Conservation (phyloP, 495 filamentous ascomycete genomes). For the Xylaria bambusicola region DNA sequence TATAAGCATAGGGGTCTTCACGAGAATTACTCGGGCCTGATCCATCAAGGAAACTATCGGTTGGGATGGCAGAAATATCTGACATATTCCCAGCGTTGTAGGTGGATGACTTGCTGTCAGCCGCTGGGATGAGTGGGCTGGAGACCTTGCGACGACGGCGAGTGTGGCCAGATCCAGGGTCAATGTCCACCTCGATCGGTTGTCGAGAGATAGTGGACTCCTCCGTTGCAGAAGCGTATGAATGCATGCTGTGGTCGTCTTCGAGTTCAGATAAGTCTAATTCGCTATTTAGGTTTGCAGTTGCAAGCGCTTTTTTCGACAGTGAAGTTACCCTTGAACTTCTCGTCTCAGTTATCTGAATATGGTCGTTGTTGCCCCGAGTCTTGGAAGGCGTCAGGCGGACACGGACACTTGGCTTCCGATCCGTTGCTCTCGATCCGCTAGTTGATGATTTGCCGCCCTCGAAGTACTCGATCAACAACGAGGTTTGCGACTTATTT, state of each 20-base stretch:
- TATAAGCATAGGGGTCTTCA: constrained; percentile 37
- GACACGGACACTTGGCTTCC: constrained; percentile 90
- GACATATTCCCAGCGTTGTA: constrained; percentile 64
- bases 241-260: constrained; percentile 54
- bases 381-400: constrained; percentile 81
- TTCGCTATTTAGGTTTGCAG: constrained; percentile 58
- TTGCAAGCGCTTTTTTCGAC: constrained; percentile 62
- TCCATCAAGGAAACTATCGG: constrained; percentile 86
- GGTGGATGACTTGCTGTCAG: constrained; percentile 56
- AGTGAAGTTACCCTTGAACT: constrained; percentile 54
- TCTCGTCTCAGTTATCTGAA: constrained; percentile 79
- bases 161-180: constrained; percentile 44
- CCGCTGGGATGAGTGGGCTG: constrained; percentile 55
- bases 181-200: constrained; percentile 84
- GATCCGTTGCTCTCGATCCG: constrained; percentile 32
- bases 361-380: constrained; percentile 63
- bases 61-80: constrained; percentile 88
- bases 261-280: constrained; percentile 45
- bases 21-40: constrained; percentile 41
- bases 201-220: constrained; percentile 71
- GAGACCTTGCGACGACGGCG: constrained; percentile 50
- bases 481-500: constrained; percentile 79
- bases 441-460: constrained; percentile 66
- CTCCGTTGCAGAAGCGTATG: constrained; percentile 73
- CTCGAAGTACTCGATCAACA: constrained; percentile 98